Evolutionary conservation across 805 yeast genomes (phyloP), one percentile per base, ranked within the genome.

Genomic region (Sugiyamaella qingdaonensis): DNA sequence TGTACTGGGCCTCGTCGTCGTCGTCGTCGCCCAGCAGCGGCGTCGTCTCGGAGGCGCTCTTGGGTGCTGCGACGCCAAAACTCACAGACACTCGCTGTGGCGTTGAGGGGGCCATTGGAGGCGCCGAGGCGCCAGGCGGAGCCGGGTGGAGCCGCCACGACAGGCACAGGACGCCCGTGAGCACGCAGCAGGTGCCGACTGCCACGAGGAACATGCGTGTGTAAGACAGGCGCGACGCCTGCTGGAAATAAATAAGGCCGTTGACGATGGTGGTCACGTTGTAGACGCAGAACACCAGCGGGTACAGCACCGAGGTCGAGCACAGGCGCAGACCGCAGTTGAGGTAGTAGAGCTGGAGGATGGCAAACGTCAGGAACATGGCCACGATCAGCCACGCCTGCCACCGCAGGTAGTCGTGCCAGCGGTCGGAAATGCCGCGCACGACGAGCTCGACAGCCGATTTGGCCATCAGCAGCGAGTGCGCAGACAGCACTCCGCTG

Each of bases 401-500:
- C 46, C 70, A 64, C 44, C 73, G 65, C 46, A 69, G 65, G 14
- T 80, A 68, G 55, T 73, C 77, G 41, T 63, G 62, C 50, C 68
- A 68, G 46, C 65, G 68, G 47, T 67, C 65, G 48, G 60, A 64
- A 39, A 72, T 69, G 32, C 75, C 78, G 54, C 70, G 74, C 1
- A 85, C 66, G 1, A 85, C 62, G 10, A 87, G 79, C 61, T 87
- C 95, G 18, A 89, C 86, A 0, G 87, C 78, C 0, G 90, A 81
- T 68, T 89, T 89, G n/a, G 96, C 96, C 68, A 88, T 76, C 53
- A 90, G 74, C 48, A 90, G 76, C 1, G 96, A 86, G 64, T 88
- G 95, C 0, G 96, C 96, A 0, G 95, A 86, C 46, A 89, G 72
- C 0, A 84, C 79, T 1, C 96, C 96, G 46, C 89, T 80, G 3